These are phyloP conservation scores for Leccinellum rugosiceps DNA, from an alignment of 768 basidiomycete genomes.

Conservation along the genomic window DNA sequence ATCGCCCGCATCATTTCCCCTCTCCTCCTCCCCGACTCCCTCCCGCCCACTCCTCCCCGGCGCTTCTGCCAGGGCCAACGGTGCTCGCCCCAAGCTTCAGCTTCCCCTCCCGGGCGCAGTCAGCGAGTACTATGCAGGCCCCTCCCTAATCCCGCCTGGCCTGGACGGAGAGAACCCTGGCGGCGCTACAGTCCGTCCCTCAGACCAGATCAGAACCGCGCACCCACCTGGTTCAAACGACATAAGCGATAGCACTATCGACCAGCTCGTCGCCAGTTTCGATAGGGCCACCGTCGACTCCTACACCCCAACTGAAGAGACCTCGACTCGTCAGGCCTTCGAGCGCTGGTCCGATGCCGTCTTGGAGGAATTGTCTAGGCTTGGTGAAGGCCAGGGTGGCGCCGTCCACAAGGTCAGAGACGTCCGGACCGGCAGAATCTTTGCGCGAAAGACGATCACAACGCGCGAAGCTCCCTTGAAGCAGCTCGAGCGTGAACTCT, in stretches of 20 bases:
- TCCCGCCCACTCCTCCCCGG: conserved; percentile 33
- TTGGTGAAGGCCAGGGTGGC: conserved; percentile 96
- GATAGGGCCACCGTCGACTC: conserved; percentile 30
- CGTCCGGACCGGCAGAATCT: conserved; percentile 69
- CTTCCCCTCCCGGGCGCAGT: conserved; percentile 31
- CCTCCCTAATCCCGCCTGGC: conserved; percentile 32
- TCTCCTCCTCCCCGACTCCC: conserved; percentile 31
- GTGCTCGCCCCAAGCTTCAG: conserved; percentile 33
- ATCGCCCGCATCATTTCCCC: conserved; percentile 28
- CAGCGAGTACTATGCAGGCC: conserved; percentile 33
- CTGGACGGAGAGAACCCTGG: conserved; percentile 36
- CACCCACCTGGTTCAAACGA: conserved; percentile 26
- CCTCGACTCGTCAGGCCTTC: conserved; percentile 23
- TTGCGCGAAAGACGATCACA: conserved; percentile 95
- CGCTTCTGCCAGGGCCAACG: conserved; percentile 25
- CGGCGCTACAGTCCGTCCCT: conserved; percentile 42
- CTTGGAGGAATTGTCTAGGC: conserved; percentile 70
- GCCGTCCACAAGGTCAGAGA: conserved; percentile 94
- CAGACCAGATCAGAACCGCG: conserved; percentile 34
- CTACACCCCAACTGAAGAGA: conserved; percentile 37
- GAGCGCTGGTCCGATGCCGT: conserved; percentile 62
- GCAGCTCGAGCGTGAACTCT: conserved; percentile 90
- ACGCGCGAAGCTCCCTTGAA: conserved; percentile 87
- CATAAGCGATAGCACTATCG: conserved; percentile 34
- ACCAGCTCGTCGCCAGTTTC: conserved; percentile 34